Evolutionary conservation across 2,329 filamentous ascomycete genomes (phyloP).

Genomic region (Colletotrichum tropicicola): DNA sequence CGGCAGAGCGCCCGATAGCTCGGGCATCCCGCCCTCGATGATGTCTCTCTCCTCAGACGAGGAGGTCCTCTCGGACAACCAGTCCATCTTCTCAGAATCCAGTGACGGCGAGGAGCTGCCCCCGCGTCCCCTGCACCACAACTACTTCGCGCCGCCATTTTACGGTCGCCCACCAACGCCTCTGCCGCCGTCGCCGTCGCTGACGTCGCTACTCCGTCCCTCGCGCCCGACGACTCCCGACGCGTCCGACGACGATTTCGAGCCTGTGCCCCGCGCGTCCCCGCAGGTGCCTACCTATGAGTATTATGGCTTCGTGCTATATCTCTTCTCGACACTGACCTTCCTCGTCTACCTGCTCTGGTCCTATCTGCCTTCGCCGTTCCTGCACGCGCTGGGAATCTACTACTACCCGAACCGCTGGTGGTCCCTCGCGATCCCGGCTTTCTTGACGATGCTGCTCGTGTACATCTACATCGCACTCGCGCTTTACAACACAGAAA

Average conservation of each 20-base stretch:
- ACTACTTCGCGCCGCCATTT: conserved; percentile 82
- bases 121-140: conserved; percentile 57
- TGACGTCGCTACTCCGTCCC: conserved; percentile 90
- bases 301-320: conserved; percentile 98
- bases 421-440: conserved; percentile 95
- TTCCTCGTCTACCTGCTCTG: conserved; percentile 81
- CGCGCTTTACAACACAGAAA: conserved; percentile 88
- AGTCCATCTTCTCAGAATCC: conserved; percentile 25
- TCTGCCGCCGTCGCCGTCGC: conserved; percentile 87
- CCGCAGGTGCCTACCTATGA: conserved; percentile 99
- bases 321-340: conserved; percentile 84
- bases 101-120: conserved; percentile 41
- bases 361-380: conserved; percentile 91
- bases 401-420: conserved; percentile 97
- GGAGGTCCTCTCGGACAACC: conserved; percentile 21
- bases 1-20: conserved; percentile 1
- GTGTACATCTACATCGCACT: conserved; percentile 95
- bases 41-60: conserved; percentile 32
- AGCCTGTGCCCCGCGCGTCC: conserved; percentile 81
- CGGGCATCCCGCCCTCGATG: conserved; percentile 7
- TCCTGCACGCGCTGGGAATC: conserved; percentile 92
- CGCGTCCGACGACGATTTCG: conserved; percentile 85
- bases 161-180: conserved; percentile 98
- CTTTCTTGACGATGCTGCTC: conserved; percentile 87
- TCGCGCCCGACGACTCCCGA: conserved; percentile 95